Percentiles rank a stretch among this genome's conserved stretches.
These are phyloP conservation scores for Nelumbo lutea DNA, from an alignment of 164 flowering plant genomes.

Conservation along the genomic window DNA sequence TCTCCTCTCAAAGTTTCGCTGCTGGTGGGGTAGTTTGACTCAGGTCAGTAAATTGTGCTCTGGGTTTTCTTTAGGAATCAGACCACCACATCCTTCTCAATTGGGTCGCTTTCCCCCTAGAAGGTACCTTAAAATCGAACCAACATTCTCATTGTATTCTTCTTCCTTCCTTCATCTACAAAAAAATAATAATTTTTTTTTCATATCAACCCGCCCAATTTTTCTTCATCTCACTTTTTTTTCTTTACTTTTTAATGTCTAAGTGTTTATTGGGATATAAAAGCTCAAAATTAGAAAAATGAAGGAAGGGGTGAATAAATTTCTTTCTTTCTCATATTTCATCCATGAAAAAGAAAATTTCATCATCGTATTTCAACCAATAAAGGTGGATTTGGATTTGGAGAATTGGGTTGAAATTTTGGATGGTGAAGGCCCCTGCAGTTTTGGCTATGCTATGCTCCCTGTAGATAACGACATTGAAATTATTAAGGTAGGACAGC, in stretches of 20 bases:
- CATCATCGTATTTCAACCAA: no score
- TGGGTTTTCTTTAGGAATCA: background rate
- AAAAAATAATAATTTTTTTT: constrained; percentile 1
- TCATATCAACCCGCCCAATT: background rate
- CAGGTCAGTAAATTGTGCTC: background rate
- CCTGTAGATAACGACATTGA: constrained; percentile 30
- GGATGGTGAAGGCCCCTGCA: constrained; percentile 1
- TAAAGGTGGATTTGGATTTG: no score
- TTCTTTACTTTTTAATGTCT: no score
- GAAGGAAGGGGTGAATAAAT: no score
- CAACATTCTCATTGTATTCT: constrained; percentile 56
- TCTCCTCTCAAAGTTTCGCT: no score
- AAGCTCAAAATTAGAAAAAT: no score
- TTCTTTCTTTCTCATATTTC: no score
- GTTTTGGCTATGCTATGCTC: constrained; percentile 18
- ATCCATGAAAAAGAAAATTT: no score
- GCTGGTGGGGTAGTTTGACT: background rate
- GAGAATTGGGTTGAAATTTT: no score
- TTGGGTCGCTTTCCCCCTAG: constrained; percentile 37
- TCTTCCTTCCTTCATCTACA: constrained; percentile 7
- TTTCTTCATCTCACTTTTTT: background rate
- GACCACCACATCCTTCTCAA: constrained; percentile 31
- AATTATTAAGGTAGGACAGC: constrained; percentile 27
- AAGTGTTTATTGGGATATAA: no score
- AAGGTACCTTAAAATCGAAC: constrained; percentile 28